Evolutionary conservation across 1,139 yeast species (phyloP).

Genomic region (Sugiyamaella xylanicola): DNA sequence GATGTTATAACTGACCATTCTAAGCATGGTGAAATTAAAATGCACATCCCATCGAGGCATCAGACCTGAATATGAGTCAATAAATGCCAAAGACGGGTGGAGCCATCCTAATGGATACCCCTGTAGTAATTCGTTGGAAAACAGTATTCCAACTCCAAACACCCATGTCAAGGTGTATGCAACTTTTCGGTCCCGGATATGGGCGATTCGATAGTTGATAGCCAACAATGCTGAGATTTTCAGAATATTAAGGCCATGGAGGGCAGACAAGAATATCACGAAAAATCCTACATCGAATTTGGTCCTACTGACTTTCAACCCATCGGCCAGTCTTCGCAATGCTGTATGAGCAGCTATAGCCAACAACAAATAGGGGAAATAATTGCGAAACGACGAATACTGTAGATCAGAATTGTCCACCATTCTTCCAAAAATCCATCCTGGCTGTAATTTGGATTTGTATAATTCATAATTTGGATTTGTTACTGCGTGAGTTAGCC

Average conservation of each 20-base stretch:
- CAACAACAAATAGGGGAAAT: slow-evolving; percentile 60
- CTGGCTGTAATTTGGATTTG: slow-evolving; percentile 69
- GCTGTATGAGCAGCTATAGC: slow-evolving; percentile 58
- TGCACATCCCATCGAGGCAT: slow-evolving; percentile 94
- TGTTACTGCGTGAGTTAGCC: slow-evolving; percentile 40
- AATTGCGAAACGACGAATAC: slow-evolving; percentile 83
- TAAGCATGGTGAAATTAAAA: slow-evolving; percentile 81
- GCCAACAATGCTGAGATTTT: slow-evolving; percentile 61
- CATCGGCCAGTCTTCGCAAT: slow-evolving; percentile 46
- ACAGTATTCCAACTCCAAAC: slow-evolving; percentile 74
- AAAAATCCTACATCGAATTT: slow-evolving; percentile 76
- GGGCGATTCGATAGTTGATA: slow-evolving; percentile 58
- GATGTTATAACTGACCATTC: slow-evolving; percentile 79
- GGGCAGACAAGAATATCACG: slow-evolving; percentile 62
- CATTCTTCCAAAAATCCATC: slow-evolving; percentile 47
- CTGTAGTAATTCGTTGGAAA: slow-evolving; percentile 71
- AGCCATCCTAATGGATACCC: slow-evolving; percentile 52
- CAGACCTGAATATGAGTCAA: slow-evolving; percentile 62
- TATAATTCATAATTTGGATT: slow-evolving; percentile 75
- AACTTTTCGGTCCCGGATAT: slow-evolving; percentile 39
- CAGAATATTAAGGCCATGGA: slow-evolving; percentile 76
- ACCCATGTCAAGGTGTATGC: slow-evolving; percentile 56
- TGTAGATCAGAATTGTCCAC: slow-evolving; percentile 84
- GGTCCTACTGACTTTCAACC: slow-evolving; percentile 43
- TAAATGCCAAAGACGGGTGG: slow-evolving; percentile 44